Percentiles rank a stretch among this genome's conserved stretches.
phyloP scores from a whole-genome alignment of 495 filamentous ascomycete genomes.

The Physcia stellaris region DNA sequence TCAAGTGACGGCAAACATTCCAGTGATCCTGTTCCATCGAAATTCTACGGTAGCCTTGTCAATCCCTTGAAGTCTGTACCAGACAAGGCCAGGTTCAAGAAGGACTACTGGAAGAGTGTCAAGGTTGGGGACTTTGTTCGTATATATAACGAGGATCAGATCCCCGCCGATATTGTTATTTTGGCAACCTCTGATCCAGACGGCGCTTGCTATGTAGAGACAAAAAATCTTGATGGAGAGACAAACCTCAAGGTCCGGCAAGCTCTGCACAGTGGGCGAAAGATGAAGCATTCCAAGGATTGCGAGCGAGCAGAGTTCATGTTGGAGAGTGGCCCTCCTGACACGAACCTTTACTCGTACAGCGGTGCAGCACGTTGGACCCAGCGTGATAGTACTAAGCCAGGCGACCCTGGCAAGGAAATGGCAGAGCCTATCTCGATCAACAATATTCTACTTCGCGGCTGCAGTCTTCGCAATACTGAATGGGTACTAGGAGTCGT shows the following conservation, averaged over 20 bases:
- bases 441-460: constrained; percentile 88
- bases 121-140: constrained; percentile 95
- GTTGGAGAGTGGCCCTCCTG: constrained; percentile 83
- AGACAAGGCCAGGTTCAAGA: constrained; percentile 67
- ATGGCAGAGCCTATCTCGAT: constrained; percentile 91
- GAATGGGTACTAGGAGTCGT: constrained; percentile 96
- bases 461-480: constrained; percentile 87
- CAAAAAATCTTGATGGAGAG: constrained; percentile 95
- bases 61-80: constrained; percentile 43
- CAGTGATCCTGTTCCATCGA: constrained; percentile 20
- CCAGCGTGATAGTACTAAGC: constrained; percentile 50
- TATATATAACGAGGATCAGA: constrained; percentile 89
- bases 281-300: constrained; percentile 77
- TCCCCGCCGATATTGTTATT: constrained; percentile 90
- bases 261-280: constrained; percentile 71
- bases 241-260: constrained; percentile 95
- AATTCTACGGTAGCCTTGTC: constrained; percentile 51
- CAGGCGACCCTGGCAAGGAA: constrained; percentile 43
- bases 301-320: constrained; percentile 80
- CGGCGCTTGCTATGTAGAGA: constrained; percentile 94
- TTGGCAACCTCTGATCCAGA: constrained; percentile 92
- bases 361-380: constrained; percentile 80
- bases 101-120: constrained; percentile 88
- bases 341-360: constrained; percentile 88
- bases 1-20: constrained; percentile 13